A percentile compares a stretch with the other conserved stretches of the same genome.
Conservation (phyloP, 164 flowering plant species). For the Cinnamomum chago region DNA sequence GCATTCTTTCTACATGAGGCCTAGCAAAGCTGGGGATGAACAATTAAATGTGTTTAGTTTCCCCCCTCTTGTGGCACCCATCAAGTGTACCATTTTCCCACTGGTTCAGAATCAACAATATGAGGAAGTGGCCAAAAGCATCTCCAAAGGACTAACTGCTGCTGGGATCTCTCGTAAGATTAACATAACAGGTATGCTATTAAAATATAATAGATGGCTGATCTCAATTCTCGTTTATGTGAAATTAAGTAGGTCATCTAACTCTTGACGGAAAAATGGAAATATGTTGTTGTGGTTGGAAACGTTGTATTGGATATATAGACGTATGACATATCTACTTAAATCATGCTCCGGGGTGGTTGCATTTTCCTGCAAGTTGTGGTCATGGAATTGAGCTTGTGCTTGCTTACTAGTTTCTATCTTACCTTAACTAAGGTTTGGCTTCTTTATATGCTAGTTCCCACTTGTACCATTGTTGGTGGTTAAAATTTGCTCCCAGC, state of each 20-base stretch:
- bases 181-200: conserved; percentile 72
- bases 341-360: too few species aligned
- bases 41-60: conserved; percentile 63
- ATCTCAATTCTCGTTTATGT: neutral
- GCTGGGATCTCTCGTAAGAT: conserved; percentile 78
- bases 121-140: conserved; percentile 67
- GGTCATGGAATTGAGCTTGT: too few species aligned
- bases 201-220: neutral
- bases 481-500: neutral
- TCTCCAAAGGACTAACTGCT: conserved; percentile 61
- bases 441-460: too few species aligned
- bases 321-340: too few species aligned
- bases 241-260: neutral
- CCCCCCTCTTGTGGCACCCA: conserved; percentile 67
- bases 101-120: conserved; percentile 73
- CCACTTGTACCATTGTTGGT: too few species aligned
- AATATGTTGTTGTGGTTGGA: neutral
- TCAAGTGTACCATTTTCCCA: conserved; percentile 92
- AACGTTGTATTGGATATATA: neutral
- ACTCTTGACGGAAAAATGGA: neutral
- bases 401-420: too few species aligned
- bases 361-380: too few species aligned
- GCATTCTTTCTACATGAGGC: conserved; percentile 81
- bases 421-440: too few species aligned
- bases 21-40: conserved; percentile 89